Conservation (phyloP, 441 rosid genomes). For the Adansonia grandidieri region DNA sequence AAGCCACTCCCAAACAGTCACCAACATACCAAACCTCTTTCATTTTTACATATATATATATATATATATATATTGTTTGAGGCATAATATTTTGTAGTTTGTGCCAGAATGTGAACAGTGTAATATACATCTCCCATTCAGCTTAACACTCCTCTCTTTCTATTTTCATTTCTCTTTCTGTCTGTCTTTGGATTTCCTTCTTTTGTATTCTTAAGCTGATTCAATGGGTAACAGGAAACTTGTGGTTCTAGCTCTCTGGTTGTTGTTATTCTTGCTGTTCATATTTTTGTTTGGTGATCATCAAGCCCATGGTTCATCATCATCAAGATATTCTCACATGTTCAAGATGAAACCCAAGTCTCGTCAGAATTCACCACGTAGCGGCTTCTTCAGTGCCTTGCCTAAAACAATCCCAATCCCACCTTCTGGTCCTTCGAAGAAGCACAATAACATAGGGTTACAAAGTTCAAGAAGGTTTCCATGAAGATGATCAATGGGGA, state of each 20-base stretch:
- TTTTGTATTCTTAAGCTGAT: conserved; percentile 1
- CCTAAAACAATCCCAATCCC: conserved; percentile 71
- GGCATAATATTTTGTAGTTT: conserved; percentile 28
- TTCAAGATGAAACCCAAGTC: conserved; percentile 34
- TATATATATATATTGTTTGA: background rate
- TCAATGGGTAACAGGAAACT: conserved; percentile 40
- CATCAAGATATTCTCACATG: conserved; percentile 32
- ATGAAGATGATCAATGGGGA: conserved; percentile 28
- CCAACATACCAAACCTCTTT: conserved; percentile 23
- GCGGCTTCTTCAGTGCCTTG: conserved; percentile 46
- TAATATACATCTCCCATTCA: background rate
- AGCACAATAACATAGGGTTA: conserved; percentile 63
- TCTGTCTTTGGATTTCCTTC: background rate
- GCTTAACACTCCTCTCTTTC: no score
- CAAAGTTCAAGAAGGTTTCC: conserved; percentile 44
- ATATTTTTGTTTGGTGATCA: conserved; percentile 26
- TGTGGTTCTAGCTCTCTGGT: conserved; percentile 19
- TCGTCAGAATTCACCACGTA: conserved; percentile 36
- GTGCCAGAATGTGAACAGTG: background rate
- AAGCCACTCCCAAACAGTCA: conserved; percentile 33
- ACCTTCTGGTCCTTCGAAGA: conserved; percentile 75
- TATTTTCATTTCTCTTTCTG: background rate
- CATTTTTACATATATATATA: conserved; percentile 2
- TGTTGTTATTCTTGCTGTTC: conserved; percentile 27
- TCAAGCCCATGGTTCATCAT: background rate